Percentiles rank a stretch among this genome's conserved stretches.
phyloP scores from a whole-genome alignment of 2,329 filamentous ascomycete species.

The Cryphonectria japonica region DNA sequence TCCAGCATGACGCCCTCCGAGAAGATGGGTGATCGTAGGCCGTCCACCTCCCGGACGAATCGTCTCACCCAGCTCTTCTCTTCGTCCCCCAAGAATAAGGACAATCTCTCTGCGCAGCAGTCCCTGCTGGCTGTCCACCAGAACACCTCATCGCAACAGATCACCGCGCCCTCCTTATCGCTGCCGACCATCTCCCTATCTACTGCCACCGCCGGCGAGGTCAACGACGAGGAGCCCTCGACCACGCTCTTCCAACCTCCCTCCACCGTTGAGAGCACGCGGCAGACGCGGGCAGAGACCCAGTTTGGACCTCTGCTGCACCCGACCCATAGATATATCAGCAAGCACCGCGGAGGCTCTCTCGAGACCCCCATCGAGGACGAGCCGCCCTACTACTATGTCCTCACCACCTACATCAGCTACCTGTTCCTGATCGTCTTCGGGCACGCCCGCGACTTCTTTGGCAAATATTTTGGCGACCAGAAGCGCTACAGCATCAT shows the following conservation, averaged over 20 bases:
- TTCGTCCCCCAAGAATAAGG: conserved; percentile 75
- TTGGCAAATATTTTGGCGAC: conserved; percentile 91
- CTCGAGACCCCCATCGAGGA: conserved; percentile 87
- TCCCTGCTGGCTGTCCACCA: conserved; percentile 69
- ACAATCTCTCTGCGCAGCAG: conserved; percentile 67
- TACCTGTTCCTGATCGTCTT: conserved; percentile 95
- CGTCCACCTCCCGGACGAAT: conserved; percentile 70
- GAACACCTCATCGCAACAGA: conserved; percentile 60
- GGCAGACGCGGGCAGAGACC: conserved; percentile 77
- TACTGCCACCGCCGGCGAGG: conserved; percentile 77
- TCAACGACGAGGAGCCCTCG: conserved; percentile 70
- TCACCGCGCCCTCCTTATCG: conserved; percentile 73
- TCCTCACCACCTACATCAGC: conserved; percentile 97
- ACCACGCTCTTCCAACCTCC: conserved; percentile 88
- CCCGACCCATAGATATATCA: conserved; percentile 83
- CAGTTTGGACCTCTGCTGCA: conserved; percentile 89
- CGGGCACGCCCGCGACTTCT: conserved; percentile 95
- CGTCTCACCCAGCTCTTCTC: conserved; percentile 84
- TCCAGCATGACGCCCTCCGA: conserved; percentile 53
- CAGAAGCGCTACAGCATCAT: conserved; percentile 81
- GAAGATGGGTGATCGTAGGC: conserved; percentile 58
- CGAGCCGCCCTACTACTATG: conserved; percentile 94
- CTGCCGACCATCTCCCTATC: conserved; percentile 92
- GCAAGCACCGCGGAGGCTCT: conserved; percentile 79
- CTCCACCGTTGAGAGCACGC: conserved; percentile 78